Evolutionary conservation across 345 rosid species (phyloP).

Genomic region (Cardiospermum halicacabum): DNA sequence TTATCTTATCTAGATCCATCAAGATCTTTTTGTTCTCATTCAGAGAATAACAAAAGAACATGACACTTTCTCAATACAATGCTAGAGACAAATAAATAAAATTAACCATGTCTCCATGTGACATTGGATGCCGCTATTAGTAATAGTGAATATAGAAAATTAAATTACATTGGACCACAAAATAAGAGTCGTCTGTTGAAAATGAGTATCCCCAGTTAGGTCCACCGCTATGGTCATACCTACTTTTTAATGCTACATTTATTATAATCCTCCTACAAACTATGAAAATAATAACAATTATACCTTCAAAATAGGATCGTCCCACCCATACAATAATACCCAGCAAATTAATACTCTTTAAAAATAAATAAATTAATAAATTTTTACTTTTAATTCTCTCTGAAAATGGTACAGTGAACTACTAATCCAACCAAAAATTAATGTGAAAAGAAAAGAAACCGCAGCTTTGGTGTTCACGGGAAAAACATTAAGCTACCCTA

Average conservation of each 20-base stretch:
- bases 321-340: no score
- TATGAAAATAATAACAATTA: no score
- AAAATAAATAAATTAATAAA: no score
- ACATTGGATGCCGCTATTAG: conserved; percentile 30
- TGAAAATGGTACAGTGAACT: no score
- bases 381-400: no score
- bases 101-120: no score
- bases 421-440: no score
- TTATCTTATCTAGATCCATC: background rate
- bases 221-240: conserved; percentile 16
- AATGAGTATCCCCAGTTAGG: background rate
- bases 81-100: conserved; percentile 1
- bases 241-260: no score
- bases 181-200: background rate
- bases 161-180: conserved; percentile 9
- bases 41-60: background rate
- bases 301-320: no score
- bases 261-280: no score
- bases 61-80: conserved; percentile 9
- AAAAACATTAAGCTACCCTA: background rate
- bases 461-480: background rate
- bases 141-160: background rate
- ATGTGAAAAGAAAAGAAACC: background rate
- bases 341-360: no score
- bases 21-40: background rate